phyloP scores from a whole-genome alignment of 768 basidiomycete genomes.

The Boletus bicolor region DNA sequence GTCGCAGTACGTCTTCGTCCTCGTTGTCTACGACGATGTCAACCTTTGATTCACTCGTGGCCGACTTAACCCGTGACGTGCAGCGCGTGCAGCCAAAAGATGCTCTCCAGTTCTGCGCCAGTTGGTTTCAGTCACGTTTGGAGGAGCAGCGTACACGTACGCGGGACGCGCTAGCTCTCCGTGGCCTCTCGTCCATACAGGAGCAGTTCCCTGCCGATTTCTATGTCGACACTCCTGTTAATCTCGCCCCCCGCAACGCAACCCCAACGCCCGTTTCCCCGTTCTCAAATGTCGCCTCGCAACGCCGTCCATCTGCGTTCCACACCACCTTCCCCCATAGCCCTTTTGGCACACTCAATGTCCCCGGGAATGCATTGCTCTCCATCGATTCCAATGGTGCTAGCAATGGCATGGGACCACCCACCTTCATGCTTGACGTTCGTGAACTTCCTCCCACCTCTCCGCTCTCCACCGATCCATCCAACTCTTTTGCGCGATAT shows the following conservation, averaged over 20 bases:
- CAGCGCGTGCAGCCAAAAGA: conserved; percentile 87
- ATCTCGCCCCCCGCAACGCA: conserved; percentile 29
- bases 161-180: conserved; percentile 55
- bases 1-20: background rate
- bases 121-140: conserved; percentile 89
- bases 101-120: conserved; percentile 87
- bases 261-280: conserved; percentile 49
- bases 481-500: conserved; percentile 49
- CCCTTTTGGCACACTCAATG: conserved; percentile 77
- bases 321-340: conserved; percentile 51
- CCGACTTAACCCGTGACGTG: conserved; percentile 82
- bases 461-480: conserved; percentile 46
- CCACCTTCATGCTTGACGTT: conserved; percentile 58
- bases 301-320: conserved; percentile 54
- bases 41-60: conserved; percentile 78
- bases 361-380: conserved; percentile 77
- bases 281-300: conserved; percentile 48
- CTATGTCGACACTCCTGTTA: conserved; percentile 50
- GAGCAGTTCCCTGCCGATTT: conserved; percentile 56
- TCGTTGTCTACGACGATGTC: conserved; percentile 40
- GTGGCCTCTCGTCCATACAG: conserved; percentile 45
- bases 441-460: conserved; percentile 61
- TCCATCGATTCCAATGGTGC: conserved; percentile 41
- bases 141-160: conserved; percentile 79
- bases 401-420: conserved; percentile 37